phyloP scores from a whole-genome alignment of 225 moss, liverwort and hornwort species.

The Takakia lepidozioides region DNA sequence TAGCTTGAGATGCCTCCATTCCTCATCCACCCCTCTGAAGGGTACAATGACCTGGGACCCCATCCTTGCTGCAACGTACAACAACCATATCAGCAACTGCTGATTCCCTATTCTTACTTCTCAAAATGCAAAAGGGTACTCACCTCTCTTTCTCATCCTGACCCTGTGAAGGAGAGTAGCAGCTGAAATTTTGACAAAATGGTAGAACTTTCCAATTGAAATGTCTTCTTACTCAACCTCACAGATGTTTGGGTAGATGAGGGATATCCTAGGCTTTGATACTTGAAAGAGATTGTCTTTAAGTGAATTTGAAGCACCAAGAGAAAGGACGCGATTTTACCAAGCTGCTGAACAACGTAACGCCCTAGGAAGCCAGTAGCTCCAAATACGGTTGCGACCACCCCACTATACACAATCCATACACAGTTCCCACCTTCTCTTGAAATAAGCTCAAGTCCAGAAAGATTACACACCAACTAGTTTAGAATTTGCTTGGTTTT shows the following conservation, averaged over 20 bases:
- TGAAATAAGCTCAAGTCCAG: not conserved
- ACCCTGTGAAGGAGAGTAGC: too few species aligned
- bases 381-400: slow-evolving; percentile 93
- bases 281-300: too few species aligned
- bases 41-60: slow-evolving; percentile 92
- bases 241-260: too few species aligned
- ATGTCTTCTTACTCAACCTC: too few species aligned
- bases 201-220: too few species aligned
- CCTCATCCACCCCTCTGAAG: slow-evolving; percentile 76
- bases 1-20: slow-evolving; percentile 78
- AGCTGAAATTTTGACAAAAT: too few species aligned
- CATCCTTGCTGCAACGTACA: slow-evolving; percentile 77
- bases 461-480: too few species aligned
- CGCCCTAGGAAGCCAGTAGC: slow-evolving; percentile 95
- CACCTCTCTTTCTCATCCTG: too few species aligned
- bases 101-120: too few species aligned
- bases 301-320: not conserved
- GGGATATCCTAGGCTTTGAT: too few species aligned
- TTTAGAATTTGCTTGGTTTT: not conserved
- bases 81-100: slow-evolving; percentile 11
- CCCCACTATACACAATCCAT: slow-evolving; percentile 54
- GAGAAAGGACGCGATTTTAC: slow-evolving; percentile 18
- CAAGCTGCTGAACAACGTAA: slow-evolving; percentile 93
- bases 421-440: not conserved
- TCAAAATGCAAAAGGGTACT: too few species aligned